Conservation (phyloP, 345 rosid genomes). For the Nephelium lappaceum region DNA sequence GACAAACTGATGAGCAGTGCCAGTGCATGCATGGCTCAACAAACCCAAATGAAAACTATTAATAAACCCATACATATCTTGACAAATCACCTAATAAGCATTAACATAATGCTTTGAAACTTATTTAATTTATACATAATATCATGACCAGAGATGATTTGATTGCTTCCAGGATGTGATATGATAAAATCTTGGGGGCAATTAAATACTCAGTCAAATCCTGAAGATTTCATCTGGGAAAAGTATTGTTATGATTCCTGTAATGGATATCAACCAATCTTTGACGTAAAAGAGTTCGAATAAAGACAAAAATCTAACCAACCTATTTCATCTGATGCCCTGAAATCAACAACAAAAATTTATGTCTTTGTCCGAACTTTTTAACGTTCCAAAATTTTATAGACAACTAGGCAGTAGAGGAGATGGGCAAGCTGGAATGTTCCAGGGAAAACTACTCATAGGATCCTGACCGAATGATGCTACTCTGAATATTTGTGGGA, state of each 20-base stretch:
- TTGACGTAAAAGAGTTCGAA: too few relatives aligned
- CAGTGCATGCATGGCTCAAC: slow-evolving; percentile 1
- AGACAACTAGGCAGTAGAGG: slow-evolving; percentile 38
- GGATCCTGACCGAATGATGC: slow-evolving; percentile 16
- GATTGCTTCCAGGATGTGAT: slow-evolving; percentile 9
- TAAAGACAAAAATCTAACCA: too few relatives aligned
- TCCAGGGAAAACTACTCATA: slow-evolving; percentile 31
- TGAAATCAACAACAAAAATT: too few relatives aligned
- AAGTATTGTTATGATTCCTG: background rate
- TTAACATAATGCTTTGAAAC: background rate
- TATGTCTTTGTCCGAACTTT: background rate
- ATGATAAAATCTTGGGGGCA: background rate
- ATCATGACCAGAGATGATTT: background rate
- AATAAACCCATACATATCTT: background rate
- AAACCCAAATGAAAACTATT: background rate
- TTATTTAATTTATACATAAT: background rate
- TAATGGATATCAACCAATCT: too few relatives aligned
- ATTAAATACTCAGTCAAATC: background rate
- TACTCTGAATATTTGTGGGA: slow-evolving; percentile 10
- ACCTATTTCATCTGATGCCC: too few relatives aligned
- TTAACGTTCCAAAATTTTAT: background rate
- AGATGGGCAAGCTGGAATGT: slow-evolving; percentile 28
- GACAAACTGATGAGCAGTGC: background rate
- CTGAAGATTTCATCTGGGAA: background rate
- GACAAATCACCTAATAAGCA: slow-evolving; percentile 4